phyloP scores from a whole-genome alignment of 352 stramenopile genomes.

The Phytophthora aleatoria region DNA sequence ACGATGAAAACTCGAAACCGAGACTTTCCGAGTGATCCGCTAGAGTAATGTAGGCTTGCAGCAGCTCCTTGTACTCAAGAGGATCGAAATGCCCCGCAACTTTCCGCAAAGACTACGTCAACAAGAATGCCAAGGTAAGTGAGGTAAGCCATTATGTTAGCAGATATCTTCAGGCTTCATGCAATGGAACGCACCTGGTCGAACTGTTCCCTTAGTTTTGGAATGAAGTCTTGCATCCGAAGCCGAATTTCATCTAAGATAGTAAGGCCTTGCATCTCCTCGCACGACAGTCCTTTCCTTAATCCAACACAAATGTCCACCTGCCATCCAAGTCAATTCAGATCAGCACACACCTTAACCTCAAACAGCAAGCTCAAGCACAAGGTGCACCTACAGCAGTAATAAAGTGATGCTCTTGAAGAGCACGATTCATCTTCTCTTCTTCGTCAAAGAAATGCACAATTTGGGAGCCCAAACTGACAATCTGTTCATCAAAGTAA shows the following conservation, averaged over 20 bases:
- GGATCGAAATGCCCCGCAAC: constrained; percentile 74
- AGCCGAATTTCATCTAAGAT: constrained; percentile 67
- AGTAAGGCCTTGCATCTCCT: constrained; percentile 54
- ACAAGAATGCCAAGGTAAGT: background rate
- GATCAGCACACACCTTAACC: background rate
- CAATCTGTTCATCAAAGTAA: constrained; percentile 22
- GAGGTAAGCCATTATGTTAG: background rate
- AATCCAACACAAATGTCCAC: constrained; percentile 77
- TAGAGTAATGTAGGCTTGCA: constrained; percentile 84
- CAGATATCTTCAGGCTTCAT: background rate
- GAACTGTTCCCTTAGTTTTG: constrained; percentile 71
- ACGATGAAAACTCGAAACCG: constrained; percentile 78
- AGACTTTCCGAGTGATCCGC: constrained; percentile 78
- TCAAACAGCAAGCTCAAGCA: background rate
- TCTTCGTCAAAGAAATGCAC: constrained; percentile 82
- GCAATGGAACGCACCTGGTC: constrained; percentile 52
- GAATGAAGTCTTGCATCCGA: constrained; percentile 79
- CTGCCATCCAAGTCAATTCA: constrained; percentile 24
- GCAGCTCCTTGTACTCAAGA: constrained; percentile 74
- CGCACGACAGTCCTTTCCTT: constrained; percentile 47
- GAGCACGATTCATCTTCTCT: constrained; percentile 71
- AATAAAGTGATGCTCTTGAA: constrained; percentile 70
- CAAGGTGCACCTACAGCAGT: constrained; percentile 52
- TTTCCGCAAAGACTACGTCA: constrained; percentile 68
- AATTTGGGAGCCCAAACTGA: constrained; percentile 55